phyloP scores from a whole-genome alignment of 306 rosid genomes.

The Adenanthera pavonina region DNA sequence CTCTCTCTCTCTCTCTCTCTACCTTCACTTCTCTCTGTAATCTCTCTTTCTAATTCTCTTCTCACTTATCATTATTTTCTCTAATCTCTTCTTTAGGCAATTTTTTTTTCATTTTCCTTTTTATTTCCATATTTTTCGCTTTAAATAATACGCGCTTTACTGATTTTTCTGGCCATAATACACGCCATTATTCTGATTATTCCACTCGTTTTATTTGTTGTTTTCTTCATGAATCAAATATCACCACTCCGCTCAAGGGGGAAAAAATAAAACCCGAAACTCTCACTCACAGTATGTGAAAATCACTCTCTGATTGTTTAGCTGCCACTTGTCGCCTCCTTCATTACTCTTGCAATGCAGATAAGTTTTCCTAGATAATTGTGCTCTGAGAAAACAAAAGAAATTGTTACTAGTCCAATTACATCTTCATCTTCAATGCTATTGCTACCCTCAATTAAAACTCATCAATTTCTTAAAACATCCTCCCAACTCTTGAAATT shows the following conservation, averaged over 20 bases:
- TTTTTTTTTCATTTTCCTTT: neutral
- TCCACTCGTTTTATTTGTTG: neutral
- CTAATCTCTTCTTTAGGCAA: neutral
- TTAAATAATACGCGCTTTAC: neutral
- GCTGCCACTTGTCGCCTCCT: slow-evolving; percentile 48
- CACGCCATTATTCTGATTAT: neutral
- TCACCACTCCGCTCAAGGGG: no score
- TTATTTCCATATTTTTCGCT: neutral
- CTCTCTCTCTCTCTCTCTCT: neutral
- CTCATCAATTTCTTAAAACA: slow-evolving; percentile 24
- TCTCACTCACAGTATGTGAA: slow-evolving; percentile 33
- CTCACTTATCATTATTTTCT: neutral
- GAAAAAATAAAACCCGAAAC: neutral
- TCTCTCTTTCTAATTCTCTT: slow-evolving; percentile 1
- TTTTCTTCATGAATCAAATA: slow-evolving; percentile 8
- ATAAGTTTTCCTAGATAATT: neutral
- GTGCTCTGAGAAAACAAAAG: neutral
- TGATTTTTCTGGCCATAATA: no score
- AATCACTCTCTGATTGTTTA: slow-evolving; percentile 33
- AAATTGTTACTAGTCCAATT: neutral
- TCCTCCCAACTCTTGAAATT: slow-evolving; percentile 33
- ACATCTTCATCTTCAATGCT: neutral
- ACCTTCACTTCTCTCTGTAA: neutral
- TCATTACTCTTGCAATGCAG: slow-evolving; percentile 29
- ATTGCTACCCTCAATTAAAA: slow-evolving; percentile 22